Conservation (phyloP, 2,329 filamentous ascomycete genomes). For the Myriosclerotinia duriaeana region DNA sequence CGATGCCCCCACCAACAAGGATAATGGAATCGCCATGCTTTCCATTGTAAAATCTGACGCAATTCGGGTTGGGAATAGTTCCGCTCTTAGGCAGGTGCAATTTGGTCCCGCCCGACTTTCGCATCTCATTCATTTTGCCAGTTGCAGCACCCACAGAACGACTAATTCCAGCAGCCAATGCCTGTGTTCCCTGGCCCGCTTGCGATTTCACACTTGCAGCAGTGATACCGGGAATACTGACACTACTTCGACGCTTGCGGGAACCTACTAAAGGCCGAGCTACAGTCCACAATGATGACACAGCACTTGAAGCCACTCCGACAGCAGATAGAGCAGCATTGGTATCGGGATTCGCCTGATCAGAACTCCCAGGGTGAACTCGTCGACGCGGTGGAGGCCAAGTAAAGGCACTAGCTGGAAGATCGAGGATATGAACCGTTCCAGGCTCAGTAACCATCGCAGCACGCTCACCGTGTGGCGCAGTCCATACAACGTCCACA, state of each 20-base stretch:
- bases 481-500: conserved; percentile 85
- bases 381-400: conserved; percentile 68
- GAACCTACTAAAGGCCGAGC: conserved; percentile 39
- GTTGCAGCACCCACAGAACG: conserved; percentile 69
- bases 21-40: conserved; percentile 63
- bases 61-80: conserved; percentile 55
- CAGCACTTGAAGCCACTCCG: conserved; percentile 40
- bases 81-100: conserved; percentile 64
- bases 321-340: conserved; percentile 49
- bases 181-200: conserved; percentile 69
- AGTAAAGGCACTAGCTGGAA: conserved; percentile 77
- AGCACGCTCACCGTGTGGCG: conserved; percentile 75
- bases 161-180: conserved; percentile 71
- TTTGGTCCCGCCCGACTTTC: conserved; percentile 72
- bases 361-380: conserved; percentile 25
- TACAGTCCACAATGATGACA: conserved; percentile 40
- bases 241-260: conserved; percentile 39
- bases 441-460: conserved; percentile 91
- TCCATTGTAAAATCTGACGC: conserved; percentile 64
- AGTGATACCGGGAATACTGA: conserved; percentile 37
- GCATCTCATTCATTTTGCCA: conserved; percentile 68
- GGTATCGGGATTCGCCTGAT: conserved; percentile 41
- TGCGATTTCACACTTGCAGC: conserved; percentile 43
- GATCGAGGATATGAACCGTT: conserved; percentile 90
- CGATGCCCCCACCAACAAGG: conserved; percentile 62